Percentiles rank a stretch among this genome's conserved stretches.
phyloP scores from a whole-genome alignment of 768 basidiomycete genomes.

The Ramaria rubella region DNA sequence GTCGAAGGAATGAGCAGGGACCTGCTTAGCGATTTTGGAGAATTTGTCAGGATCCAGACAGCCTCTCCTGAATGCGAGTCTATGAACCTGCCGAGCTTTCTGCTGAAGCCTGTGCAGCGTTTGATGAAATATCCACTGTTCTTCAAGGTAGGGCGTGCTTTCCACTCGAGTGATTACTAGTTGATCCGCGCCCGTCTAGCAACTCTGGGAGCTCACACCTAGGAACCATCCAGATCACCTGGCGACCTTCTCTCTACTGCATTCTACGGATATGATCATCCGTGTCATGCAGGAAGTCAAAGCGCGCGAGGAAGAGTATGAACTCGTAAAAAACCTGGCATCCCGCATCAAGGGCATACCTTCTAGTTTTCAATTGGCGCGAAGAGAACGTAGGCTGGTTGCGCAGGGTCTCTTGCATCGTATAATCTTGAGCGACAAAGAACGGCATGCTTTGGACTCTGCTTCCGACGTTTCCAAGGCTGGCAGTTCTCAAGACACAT shows the following conservation, averaged over 20 bases:
- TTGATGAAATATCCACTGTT: conserved; percentile 63
- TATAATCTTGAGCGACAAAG: conserved; percentile 31
- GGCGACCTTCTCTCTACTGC: conserved; percentile 54
- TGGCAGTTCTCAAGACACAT: background rate
- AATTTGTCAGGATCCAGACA: conserved; percentile 72
- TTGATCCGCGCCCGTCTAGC: conserved; percentile 36
- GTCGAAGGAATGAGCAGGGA: conserved; percentile 47
- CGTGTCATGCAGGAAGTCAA: conserved; percentile 82
- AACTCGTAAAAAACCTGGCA: conserved; percentile 57
- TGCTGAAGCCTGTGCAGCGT: conserved; percentile 71
- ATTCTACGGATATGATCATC: conserved; percentile 64
- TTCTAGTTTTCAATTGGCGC: conserved; percentile 46
- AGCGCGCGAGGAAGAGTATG: conserved; percentile 78
- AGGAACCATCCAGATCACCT: conserved; percentile 65
- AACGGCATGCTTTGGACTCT: conserved; percentile 1
- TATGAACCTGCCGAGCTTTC: conserved; percentile 58
- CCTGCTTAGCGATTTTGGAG: conserved; percentile 67
- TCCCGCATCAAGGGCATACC: conserved; percentile 55
- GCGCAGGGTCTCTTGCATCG: conserved; percentile 55
- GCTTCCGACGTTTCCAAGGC: background rate
- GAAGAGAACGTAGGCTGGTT: conserved; percentile 68
- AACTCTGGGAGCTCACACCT: conserved; percentile 62
- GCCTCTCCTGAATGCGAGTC: conserved; percentile 44
- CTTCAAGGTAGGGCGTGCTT: conserved; percentile 54
- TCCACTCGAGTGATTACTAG: conserved; percentile 4